These are phyloP conservation scores for Candida xyloterini DNA, from an alignment of 805 yeast genomes.

Conservation along the genomic window DNA sequence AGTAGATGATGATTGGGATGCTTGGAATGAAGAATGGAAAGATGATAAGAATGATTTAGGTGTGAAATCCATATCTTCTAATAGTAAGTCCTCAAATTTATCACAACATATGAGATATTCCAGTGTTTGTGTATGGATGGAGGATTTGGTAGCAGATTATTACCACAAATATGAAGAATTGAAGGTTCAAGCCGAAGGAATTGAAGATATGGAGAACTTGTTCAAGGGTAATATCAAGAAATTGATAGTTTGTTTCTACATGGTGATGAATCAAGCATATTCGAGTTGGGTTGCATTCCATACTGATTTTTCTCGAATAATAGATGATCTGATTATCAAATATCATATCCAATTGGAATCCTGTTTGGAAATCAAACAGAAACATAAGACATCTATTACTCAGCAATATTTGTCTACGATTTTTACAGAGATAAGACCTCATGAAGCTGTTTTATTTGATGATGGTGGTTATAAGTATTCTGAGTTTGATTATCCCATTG, in stretches of 20 bases:
- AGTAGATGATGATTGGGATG: constrained; percentile 26
- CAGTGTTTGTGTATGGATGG: constrained; percentile 14
- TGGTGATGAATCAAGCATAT: constrained; percentile 27
- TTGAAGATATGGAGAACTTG: constrained; percentile 21
- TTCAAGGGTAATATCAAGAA: constrained; percentile 30
- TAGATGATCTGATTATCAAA: constrained; percentile 20
- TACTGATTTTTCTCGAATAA: constrained; percentile 30
- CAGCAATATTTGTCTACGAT: constrained; percentile 9
- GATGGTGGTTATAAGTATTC: constrained; percentile 21
- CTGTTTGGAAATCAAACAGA: constrained; percentile 23
- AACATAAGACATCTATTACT: constrained; percentile 13
- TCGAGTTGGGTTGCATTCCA: constrained; percentile 28
- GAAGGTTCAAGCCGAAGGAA: constrained; percentile 5
- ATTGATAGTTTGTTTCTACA: constrained; percentile 25
- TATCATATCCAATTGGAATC: constrained; percentile 22
- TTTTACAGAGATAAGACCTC: constrained; percentile 14
- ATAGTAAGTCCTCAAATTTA: constrained; percentile 15
- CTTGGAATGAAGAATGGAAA: constrained; percentile 31
- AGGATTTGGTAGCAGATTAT: constrained; percentile 18
- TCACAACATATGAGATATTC: constrained; percentile 17
- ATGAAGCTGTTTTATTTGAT: constrained; percentile 16
- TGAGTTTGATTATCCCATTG: neutral
- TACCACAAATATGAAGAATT: constrained; percentile 21
- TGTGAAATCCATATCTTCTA: constrained; percentile 21
- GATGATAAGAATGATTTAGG: constrained; percentile 20